Evolutionary conservation across 257 asterid genomes (phyloP), one percentile per base, ranked within the genome.

Genomic region (Cordia subcordata): DNA sequence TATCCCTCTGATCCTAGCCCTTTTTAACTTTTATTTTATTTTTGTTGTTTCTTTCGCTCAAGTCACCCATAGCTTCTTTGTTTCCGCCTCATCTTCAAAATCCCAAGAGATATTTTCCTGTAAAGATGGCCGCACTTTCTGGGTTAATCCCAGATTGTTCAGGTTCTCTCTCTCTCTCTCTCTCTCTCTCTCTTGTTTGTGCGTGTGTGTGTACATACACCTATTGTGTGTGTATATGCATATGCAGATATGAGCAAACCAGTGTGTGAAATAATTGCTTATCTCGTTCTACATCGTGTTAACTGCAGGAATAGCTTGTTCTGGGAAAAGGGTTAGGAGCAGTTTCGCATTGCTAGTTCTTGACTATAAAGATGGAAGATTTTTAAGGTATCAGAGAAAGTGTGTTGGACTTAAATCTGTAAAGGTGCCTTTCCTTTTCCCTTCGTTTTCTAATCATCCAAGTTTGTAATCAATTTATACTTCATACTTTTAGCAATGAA

Each of bases 101-200:
- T 14, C 47, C 47, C 47, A 5, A 8, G 12, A 39, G 44, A 42
- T 11, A 3, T 42, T 42, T 14, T 42, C 5, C 15, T 42, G 1
- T 8, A 39, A 39, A n/a, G 5, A 53, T 53, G 57, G 39, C 57
- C 20, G 21, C 39, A 11, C 35, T 53, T 53, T 53, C 39, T 53
- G 57, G 57, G 38, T 53, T 53, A 8, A 53, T 53, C 12, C 27
- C 57, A 53, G 0, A 22, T 12, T 12, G 17, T 53, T 53, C 57
- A 53, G 57, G 57, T 53, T 53, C 38, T 53, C 57, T 53, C 13
- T 11, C 57, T 23, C 57, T 53, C 57, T 53, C 35, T 53, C 11
- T 49, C 27, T 47, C 16, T 49, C 10, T 27, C 35, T 27, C 35
- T 27, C 35, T 27, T 27, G 4, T 21, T 0, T 17, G 16, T 49